Evolutionary conservation across 139 green algal species (phyloP), one percentile per base, ranked within the genome.

Genomic region (Picochlorum sp.): DNA sequence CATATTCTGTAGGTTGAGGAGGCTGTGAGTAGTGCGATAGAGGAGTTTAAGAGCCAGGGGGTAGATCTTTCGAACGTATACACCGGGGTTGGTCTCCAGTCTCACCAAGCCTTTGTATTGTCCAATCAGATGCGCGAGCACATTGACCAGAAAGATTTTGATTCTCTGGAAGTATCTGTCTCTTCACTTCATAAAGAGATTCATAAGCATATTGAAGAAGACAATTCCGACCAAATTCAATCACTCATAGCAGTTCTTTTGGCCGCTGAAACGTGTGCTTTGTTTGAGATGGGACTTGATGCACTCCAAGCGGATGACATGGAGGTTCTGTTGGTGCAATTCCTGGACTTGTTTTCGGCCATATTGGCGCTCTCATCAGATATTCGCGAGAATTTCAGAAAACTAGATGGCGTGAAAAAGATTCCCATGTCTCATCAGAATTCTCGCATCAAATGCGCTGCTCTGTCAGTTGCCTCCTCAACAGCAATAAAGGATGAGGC

Each of bases 11-110:
- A 86, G 79, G 46, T 77, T 3, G 86, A 90, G 3, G 87, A 94
- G 58, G 87, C 87, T 0, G 62, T 92, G 6, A 68, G 72, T 6
- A 76, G 54, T 44, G 86, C 87, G 0, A 51, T 89, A 5, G 74
- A 87, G 24, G 87, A 94, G 73, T 94, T 94, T 54, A 62, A 80
- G 49, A 57, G 86, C 6, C 74, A 87, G 70, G 77, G 80, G 0
- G 87, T 90, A 7, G 82, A 89, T 70, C 61, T 94, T 11, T 75
- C 54, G 23, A 71, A 71, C 62, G 83, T 94, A n/a, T 72, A 87
- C 23, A 84, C 68, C 13, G 74, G 76, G 4, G 62, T 49, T 21
- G 69, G 85, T 61, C 23, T 78, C 6, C 52, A 54, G n/a, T 65
- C 62, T 67, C 69, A 85, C 59, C 75, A 75, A 7, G 57, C 79